phyloP scores from a whole-genome alignment of 208 protist genomes.

The Crithidia acanthocephali region DNA sequence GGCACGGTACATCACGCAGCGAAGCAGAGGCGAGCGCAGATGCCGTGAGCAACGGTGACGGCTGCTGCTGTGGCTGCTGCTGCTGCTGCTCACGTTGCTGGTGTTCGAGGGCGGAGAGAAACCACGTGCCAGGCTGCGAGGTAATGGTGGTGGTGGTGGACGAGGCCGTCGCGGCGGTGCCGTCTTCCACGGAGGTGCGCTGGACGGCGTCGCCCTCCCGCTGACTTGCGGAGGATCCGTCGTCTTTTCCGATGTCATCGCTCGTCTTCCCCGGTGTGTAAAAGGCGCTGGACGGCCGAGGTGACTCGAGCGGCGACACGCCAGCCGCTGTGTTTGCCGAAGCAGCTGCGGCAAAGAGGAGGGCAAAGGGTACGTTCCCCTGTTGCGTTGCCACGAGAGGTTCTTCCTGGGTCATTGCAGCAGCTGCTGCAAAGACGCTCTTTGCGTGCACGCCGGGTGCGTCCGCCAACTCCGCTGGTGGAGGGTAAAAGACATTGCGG shows the following conservation, averaged over 20 bases:
- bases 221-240: too few relatives aligned
- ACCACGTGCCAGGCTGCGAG: neutral
- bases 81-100: conserved; percentile 21
- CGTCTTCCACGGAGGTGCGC: neutral
- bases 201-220: too few relatives aligned
- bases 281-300: neutral
- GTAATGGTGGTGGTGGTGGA: neutral
- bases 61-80: neutral
- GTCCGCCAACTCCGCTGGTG: conserved; percentile 15
- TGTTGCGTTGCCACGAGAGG: neutral
- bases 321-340: neutral
- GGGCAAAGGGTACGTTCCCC: neutral
- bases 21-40: neutral
- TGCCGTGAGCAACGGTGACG: neutral
- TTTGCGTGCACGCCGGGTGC: neutral
- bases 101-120: conserved; percentile 25
- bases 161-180: neutral
- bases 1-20: too few relatives aligned
- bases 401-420: too few relatives aligned
- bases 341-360: neutral
- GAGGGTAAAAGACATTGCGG: conserved; percentile 30
- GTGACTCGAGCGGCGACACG: neutral
- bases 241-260: neutral
- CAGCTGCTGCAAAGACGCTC: neutral
- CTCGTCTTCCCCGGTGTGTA: neutral